Base-by-base conservation (phyloP, 2,329 filamentous ascomycete genomes). In the Colletotrichum cereale region DNA sequence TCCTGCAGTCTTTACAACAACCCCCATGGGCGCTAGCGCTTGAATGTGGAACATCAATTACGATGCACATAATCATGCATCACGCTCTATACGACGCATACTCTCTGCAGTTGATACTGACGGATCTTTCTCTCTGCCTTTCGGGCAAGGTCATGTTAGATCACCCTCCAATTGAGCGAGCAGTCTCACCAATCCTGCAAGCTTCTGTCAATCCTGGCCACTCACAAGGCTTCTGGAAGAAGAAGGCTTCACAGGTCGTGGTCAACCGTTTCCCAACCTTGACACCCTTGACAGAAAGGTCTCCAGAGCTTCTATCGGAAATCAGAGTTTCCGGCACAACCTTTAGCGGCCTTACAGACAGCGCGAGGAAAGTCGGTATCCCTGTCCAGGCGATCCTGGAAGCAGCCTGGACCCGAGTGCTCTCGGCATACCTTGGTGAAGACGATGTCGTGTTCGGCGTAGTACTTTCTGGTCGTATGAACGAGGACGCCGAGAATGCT, bases 1-100 rank as follows among this genome's bases (percentile, higher is more conserved):
- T 87, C 1, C 70, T 88, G 2, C 53, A 79, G 2, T 77, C 83
- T 12, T 77, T 92, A 4, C 83, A 89, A 52, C 73, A 78, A 0
- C 90, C 90, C 0, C 88, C 89, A 0, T 97, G 94, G 94, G 82
- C 82, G 16, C 79, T 93, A 26, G 81, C 83, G 0, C 58, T 94
- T 1, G 77, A 86, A 0, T 74, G 83, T 3, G 55, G 72, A 0
- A 66, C 76, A 0, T 61, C 73, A 1, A 44, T 73, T 5, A 75
- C 60, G 2, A 85, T 87, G 80, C 82, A 86, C 57, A 73, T 90
- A 5, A 78, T 84, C 1, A 85, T 94, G 3, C 92, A 97, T 73
- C 95, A 98, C 81, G 93, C 93, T 0, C 83, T 98, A 0, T 98
- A 97, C 75, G 95, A 98, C 82, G 95, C 94, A 0, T 86, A 89